Conservation (phyloP, 1,139 yeast species). For the Kodamaea sp. region DNA sequence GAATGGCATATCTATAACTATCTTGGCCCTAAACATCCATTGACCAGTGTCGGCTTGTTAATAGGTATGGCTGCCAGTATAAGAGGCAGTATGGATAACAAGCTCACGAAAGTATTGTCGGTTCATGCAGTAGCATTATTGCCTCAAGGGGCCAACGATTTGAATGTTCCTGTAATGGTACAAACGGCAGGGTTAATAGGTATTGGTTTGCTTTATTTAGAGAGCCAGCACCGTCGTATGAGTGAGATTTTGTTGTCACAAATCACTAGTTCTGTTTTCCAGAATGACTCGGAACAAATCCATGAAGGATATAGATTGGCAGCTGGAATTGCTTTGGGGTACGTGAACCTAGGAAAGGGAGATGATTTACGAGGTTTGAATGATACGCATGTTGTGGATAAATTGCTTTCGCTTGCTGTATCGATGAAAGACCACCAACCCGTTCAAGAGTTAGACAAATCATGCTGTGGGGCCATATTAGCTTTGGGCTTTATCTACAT, state of each 20-base stretch:
- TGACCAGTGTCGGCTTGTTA: conserved; percentile 82
- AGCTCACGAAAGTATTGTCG: conserved; percentile 84
- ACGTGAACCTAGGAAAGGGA: conserved; percentile 83
- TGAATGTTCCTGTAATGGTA: conserved; percentile 79
- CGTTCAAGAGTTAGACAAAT: conserved; percentile 63
- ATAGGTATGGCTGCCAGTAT: conserved; percentile 93
- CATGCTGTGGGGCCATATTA: conserved; percentile 78
- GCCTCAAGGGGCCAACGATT: conserved; percentile 88
- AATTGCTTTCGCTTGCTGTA: conserved; percentile 59
- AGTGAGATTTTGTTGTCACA: conserved; percentile 77
- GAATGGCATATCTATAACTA: conserved; percentile 98
- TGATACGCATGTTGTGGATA: conserved; percentile 73
- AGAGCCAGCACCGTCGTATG: conserved; percentile 83
- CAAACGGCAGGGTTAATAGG: conserved; percentile 94
- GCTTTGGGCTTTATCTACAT: conserved; percentile 77
- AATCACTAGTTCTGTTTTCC: conserved; percentile 54
- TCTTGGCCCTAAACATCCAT: conserved; percentile 84
- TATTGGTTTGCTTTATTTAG: conserved; percentile 79
- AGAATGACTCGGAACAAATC: conserved; percentile 57
- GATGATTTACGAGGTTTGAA: conserved; percentile 59
- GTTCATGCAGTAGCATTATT: conserved; percentile 91
- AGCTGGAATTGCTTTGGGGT: conserved; percentile 87
- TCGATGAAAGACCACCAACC: conserved; percentile 72
- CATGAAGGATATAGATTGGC: conserved; percentile 85
- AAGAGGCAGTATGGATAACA: conserved; percentile 80